Conservation (phyloP, 179 eudicot species). For the Pouteria campechiana region DNA sequence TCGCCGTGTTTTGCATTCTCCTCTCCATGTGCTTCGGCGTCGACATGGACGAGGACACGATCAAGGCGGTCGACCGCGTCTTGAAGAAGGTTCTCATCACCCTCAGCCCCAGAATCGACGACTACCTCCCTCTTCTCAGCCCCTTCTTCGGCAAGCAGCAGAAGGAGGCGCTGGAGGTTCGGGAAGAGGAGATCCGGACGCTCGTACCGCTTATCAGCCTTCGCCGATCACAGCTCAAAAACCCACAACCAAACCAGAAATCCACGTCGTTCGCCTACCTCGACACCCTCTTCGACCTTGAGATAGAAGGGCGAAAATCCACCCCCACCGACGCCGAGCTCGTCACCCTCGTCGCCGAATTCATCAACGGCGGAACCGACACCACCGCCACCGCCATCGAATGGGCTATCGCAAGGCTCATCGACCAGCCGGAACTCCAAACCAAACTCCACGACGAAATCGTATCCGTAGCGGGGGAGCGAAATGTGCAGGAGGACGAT, state of each 20-base stretch:
- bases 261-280: constrained; percentile 69
- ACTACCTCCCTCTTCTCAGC: constrained; percentile 48
- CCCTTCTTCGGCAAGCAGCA: constrained; percentile 65
- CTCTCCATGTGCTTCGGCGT: constrained; percentile 70
- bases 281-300: constrained; percentile 58
- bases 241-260: constrained; percentile 19
- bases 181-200: constrained; percentile 41
- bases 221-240: constrained; percentile 27
- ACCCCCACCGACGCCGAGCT: constrained; percentile 50
- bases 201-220: constrained; percentile 47
- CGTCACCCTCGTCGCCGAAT: constrained; percentile 75
- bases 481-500: constrained; percentile 51
- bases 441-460: constrained; percentile 49
- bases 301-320: constrained; percentile 55
- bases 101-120: constrained; percentile 69
- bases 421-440: constrained; percentile 56
- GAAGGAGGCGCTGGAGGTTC: constrained; percentile 34
- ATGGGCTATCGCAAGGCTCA: constrained; percentile 72
- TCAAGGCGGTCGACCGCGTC: constrained; percentile 50
- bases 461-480: constrained; percentile 26
- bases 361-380: constrained; percentile 85
- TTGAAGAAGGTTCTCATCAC: constrained; percentile 63
- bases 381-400: constrained; percentile 80
- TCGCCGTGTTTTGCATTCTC: constrained; percentile 66
- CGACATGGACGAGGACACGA: constrained; percentile 54